A percentile compares a stretch with the other conserved stretches of the same genome.
phyloP scores from a whole-genome alignment of 805 yeast genomes.

The Cyberlindnera petersonii region DNA sequence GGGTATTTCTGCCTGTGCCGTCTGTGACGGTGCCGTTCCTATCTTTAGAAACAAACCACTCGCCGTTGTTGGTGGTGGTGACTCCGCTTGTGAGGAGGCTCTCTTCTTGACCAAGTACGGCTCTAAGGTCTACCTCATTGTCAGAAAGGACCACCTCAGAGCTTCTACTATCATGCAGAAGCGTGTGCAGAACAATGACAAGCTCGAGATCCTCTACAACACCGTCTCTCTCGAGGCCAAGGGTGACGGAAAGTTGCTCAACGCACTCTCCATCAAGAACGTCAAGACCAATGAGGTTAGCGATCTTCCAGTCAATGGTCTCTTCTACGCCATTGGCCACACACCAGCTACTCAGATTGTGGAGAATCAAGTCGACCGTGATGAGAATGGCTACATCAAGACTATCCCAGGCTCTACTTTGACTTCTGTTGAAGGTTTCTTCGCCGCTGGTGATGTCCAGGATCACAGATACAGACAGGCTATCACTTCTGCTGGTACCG shows the following conservation, averaged over 20 bases:
- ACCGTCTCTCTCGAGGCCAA: conserved; percentile 82
- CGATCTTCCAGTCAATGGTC: conserved; percentile 79
- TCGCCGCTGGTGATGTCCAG: conserved; percentile 99
- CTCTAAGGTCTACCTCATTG: conserved; percentile 88
- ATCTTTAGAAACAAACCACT: conserved; percentile 96
- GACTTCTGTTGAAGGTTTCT: conserved; percentile 86
- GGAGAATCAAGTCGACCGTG: conserved; percentile 68
- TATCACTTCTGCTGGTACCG: conserved; percentile 98
- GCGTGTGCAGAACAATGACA: conserved; percentile 79
- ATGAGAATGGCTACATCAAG: conserved; percentile 82
- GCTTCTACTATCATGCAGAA: conserved; percentile 97
- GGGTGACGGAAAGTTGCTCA: conserved; percentile 87
- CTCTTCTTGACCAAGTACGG: conserved; percentile 95
- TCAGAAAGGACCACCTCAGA: conserved; percentile 90
- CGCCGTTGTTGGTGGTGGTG: conserved; percentile 99
- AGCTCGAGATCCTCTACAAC: conserved; percentile 87
- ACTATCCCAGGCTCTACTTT: conserved; percentile 86
- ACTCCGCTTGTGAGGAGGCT: conserved; percentile 99
- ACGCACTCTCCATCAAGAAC: conserved; percentile 61
- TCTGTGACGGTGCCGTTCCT: conserved; percentile 99
- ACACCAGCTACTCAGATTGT: conserved; percentile 89
- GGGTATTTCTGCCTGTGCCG: conserved; percentile 99
- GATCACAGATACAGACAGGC: conserved; percentile 98
- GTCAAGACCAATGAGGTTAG: conserved; percentile 62
- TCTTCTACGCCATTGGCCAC: conserved; percentile 98